Percentiles rank a stretch among this genome's conserved stretches.
Evolutionary conservation across 768 basidiomycete species (phyloP).

Genomic region (Exsudoporus frostii): DNA sequence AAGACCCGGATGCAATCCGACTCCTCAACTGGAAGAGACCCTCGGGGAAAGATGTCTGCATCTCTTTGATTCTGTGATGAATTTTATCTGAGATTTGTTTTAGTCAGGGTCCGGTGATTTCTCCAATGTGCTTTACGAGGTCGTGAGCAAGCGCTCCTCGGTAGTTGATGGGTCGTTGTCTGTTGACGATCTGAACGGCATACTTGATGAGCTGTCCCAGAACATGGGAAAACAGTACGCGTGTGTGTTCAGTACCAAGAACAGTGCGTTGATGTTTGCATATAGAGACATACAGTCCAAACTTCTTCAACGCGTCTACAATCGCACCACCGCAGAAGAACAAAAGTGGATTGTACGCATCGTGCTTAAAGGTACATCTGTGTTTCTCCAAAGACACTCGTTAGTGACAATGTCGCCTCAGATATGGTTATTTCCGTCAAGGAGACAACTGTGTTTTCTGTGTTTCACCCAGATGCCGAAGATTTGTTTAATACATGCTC

Average conservation of each 20-base stretch:
- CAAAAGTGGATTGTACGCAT: conserved; percentile 97
- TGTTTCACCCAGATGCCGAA: conserved; percentile 93
- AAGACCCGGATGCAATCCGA: conserved; percentile 77
- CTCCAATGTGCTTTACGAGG: conserved; percentile 80
- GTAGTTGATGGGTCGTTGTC: conserved; percentile 71
- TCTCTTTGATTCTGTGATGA: not conserved
- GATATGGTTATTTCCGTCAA: conserved; percentile 92
- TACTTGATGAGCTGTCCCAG: conserved; percentile 74
- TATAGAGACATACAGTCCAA: conserved; percentile 70
- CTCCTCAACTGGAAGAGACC: conserved; percentile 91
- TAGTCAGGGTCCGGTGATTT: conserved; percentile 84
- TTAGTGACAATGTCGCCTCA: conserved; percentile 26
- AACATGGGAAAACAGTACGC: conserved; percentile 73
- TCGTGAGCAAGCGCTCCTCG: conserved; percentile 80
- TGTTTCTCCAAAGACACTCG: not conserved
- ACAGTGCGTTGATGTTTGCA: conserved; percentile 6
- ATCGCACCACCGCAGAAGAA: conserved; percentile 78
- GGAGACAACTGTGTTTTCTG: conserved; percentile 87
- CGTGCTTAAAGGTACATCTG: conserved; percentile 77
- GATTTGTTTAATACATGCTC: conserved; percentile 96
- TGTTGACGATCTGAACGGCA: conserved; percentile 78
- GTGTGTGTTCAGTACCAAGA: not conserved
- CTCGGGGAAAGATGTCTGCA: conserved; percentile 58
- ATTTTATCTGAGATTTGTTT: not conserved
- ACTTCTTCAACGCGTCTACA: conserved; percentile 73